Percentiles rank a stretch among this genome's conserved stretches.
phyloP scores from a whole-genome alignment of 225 moss, liverwort and hornwort species.

The Physcomitrellopsis africana region DNA sequence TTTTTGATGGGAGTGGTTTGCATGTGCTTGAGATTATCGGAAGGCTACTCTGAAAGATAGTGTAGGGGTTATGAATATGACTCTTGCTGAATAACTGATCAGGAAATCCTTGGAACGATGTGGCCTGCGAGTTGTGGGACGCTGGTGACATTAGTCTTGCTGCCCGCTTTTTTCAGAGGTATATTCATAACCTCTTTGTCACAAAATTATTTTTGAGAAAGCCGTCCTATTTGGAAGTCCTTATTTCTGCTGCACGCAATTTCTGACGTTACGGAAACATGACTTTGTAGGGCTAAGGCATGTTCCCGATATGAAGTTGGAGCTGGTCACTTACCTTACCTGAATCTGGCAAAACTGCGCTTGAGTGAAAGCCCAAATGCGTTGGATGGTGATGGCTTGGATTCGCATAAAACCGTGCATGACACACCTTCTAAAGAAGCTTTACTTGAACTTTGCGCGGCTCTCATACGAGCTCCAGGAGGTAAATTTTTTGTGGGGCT shows the following conservation, averaged over 20 bases:
- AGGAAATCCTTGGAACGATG: slow-evolving; percentile 74
- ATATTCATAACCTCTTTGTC: not conserved
- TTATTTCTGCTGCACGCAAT: not conserved
- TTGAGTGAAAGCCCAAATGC: slow-evolving; percentile 43
- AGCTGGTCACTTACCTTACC: slow-evolving; percentile 64
- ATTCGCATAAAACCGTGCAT: slow-evolving; percentile 37
- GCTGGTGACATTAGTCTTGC: slow-evolving; percentile 62
- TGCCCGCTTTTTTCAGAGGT: slow-evolving; percentile 67
- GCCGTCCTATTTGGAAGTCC: not conserved
- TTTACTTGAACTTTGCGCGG: slow-evolving; percentile 59
- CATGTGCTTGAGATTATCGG: not conserved
- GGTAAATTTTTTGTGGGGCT: slow-evolving; percentile 24
- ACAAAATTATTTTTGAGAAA: not conserved
- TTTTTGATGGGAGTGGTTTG: not conserved
- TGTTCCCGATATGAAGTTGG: slow-evolving; percentile 69
- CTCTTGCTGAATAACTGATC: not conserved
- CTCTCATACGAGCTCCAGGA: slow-evolving; percentile 65
- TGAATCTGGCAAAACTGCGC: slow-evolving; percentile 61
- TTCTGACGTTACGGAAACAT: not conserved
- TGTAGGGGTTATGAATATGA: slow-evolving; percentile 5
- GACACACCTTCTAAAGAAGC: slow-evolving; percentile 59
- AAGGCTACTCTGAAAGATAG: not conserved
- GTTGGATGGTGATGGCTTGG: slow-evolving; percentile 38
- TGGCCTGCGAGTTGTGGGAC: slow-evolving; percentile 67
- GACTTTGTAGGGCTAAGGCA: slow-evolving; percentile 54